These are phyloP conservation scores for Geotrichum siamense DNA, from an alignment of 1,139 yeast species.

Conservation along the genomic window DNA sequence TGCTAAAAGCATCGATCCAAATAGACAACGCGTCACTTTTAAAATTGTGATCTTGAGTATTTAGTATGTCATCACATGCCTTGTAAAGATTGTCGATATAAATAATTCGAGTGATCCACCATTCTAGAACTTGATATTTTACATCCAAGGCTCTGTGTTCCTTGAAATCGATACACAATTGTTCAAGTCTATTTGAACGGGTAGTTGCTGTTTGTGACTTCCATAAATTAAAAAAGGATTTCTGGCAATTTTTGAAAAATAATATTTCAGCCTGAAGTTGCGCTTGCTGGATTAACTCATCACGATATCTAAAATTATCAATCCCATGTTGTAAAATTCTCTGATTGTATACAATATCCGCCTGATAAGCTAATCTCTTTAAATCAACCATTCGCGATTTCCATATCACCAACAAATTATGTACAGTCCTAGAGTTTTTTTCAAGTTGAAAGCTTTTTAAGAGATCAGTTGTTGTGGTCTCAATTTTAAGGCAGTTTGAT, in stretches of 20 bases:
- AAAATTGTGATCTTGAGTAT: slow-evolving; percentile 1
- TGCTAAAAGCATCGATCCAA: slow-evolving; percentile 3
- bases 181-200: neutral
- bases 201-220: neutral
- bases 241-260: neutral
- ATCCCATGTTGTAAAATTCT: slow-evolving; percentile 10
- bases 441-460: neutral
- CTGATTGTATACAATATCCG: slow-evolving; percentile 7
- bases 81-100: slow-evolving; percentile 11
- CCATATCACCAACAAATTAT: slow-evolving; percentile 3
- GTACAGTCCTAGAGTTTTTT: neutral
- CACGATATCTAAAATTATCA: slow-evolving; percentile 3
- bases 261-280: slow-evolving; percentile 5
- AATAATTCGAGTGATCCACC: slow-evolving; percentile 5
- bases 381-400: neutral
- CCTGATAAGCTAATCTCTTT: neutral
- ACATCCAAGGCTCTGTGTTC: too few species aligned
- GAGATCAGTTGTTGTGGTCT: neutral
- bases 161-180: neutral
- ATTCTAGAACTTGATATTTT: neutral
- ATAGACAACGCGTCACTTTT: neutral
- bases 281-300: neutral
- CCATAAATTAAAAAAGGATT: slow-evolving; percentile 4
- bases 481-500: neutral
- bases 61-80: neutral